phyloP scores from a whole-genome alignment of 768 basidiomycete species.

The Tremella mesenterica region DNA sequence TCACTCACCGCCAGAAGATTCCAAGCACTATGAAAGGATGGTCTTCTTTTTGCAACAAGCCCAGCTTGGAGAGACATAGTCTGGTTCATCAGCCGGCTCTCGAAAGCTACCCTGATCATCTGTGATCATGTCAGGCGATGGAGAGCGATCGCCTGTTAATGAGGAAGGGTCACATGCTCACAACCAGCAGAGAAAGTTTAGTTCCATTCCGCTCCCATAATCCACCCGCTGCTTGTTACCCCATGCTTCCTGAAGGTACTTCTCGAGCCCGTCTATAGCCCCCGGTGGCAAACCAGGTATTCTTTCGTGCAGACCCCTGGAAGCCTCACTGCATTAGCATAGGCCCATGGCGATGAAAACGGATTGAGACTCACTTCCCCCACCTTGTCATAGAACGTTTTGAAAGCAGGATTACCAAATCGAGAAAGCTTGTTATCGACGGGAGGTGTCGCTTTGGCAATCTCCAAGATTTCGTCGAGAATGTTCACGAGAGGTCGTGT shows the following conservation, averaged over 20 bases:
- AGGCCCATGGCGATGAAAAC: not conserved
- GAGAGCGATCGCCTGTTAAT: too few species aligned
- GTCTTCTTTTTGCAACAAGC: conserved; percentile 58
- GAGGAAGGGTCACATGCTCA: conserved; percentile 45
- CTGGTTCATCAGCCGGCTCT: conserved; percentile 46
- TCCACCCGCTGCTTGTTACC: conserved; percentile 86
- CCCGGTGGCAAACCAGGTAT: conserved; percentile 56
- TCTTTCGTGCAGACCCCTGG: conserved; percentile 53
- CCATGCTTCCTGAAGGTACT: conserved; percentile 81
- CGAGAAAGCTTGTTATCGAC: conserved; percentile 81
- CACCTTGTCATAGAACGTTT: conserved; percentile 79
- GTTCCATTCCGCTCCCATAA: conserved; percentile 99
- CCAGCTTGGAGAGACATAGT: conserved; percentile 67
- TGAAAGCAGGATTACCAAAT: conserved; percentile 96
- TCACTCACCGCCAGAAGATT: conserved; percentile 83
- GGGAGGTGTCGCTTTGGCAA: conserved; percentile 66
- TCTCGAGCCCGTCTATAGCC: conserved; percentile 60
- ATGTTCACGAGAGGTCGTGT: conserved; percentile 57
- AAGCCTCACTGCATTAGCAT: conserved; percentile 46
- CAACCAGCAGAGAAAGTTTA: conserved; percentile 97
- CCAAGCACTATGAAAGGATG: conserved; percentile 65
- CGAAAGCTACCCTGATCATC: too few species aligned
- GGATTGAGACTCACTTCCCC: conserved; percentile 51
- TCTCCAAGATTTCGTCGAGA: conserved; percentile 58
- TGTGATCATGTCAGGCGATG: too few species aligned